These are phyloP conservation scores for Fraxinus paxiana DNA, from an alignment of 305 asterid genomes.

Conservation along the genomic window DNA sequence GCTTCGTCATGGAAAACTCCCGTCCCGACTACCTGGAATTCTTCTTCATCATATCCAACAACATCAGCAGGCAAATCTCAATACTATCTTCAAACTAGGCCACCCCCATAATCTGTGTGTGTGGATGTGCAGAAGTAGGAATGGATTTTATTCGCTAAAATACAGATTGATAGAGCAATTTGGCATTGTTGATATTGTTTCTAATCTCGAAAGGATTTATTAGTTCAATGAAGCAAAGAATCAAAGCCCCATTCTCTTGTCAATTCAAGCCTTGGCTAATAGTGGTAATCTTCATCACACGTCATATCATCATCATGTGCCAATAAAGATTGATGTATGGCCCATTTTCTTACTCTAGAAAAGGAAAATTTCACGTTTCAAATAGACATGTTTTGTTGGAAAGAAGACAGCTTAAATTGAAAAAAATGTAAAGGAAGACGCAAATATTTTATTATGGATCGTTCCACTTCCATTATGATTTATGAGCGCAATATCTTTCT, in stretches of 20 bases:
- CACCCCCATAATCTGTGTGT: constrained; percentile 31
- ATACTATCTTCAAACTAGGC: constrained; percentile 31
- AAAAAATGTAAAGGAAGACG: neutral
- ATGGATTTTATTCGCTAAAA: neutral
- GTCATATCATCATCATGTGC: neutral
- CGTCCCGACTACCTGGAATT: constrained; percentile 18
- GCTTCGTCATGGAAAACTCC: constrained; percentile 26
- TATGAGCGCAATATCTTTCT: neutral
- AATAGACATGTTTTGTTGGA: neutral
- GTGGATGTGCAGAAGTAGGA: constrained; percentile 1
- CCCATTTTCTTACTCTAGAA: neutral
- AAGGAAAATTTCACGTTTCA: neutral
- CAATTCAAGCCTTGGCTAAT: neutral
- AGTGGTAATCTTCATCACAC: neutral
- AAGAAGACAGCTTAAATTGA: neutral
- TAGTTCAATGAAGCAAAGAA: neutral
- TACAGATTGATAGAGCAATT: neutral
- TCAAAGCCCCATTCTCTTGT: neutral
- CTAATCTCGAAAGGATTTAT: neutral
- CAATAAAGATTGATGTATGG: neutral
- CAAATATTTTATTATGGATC: neutral
- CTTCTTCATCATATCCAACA: constrained; percentile 27
- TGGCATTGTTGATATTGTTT: neutral
- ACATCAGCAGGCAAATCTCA: constrained; percentile 26
- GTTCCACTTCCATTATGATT: too few species aligned